Conservation (phyloP, 1,284 basidiomycete genomes). For the Kwoniella shivajii region DNA sequence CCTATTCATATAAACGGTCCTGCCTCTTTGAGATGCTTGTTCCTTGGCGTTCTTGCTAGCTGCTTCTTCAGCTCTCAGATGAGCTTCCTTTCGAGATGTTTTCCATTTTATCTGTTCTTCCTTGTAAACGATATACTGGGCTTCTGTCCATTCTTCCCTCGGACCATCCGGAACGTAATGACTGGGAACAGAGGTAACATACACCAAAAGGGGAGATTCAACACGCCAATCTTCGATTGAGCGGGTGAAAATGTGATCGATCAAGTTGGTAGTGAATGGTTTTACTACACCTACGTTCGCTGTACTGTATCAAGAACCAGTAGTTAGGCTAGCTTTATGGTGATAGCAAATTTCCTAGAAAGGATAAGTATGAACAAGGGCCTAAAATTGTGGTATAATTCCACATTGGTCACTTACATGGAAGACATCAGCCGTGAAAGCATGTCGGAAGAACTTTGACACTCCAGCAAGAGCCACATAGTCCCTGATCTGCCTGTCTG, state of each 20-base stretch:
- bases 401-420: conserved; percentile 15
- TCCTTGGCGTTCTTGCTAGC: neutral
- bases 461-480: conserved; percentile 38
- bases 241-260: conserved; percentile 15
- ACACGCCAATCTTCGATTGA: conserved; percentile 14
- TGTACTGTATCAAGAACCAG: neutral
- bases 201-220: neutral
- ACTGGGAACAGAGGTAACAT: neutral
- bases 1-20: conserved; percentile 1
- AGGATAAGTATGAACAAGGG: no score
- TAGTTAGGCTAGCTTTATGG: neutral
- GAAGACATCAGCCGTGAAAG: conserved; percentile 25
- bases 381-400: no score
- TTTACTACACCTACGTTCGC: no score
- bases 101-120: conserved; percentile 11
- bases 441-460: conserved; percentile 26
- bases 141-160: conserved; percentile 22
- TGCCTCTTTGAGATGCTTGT: neutral
- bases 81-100: neutral
- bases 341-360: no score
- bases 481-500: conserved; percentile 24
- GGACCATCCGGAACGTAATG: conserved; percentile 25
- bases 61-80: neutral
- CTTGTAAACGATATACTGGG: conserved; percentile 29
- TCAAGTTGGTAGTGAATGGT: neutral